phyloP scores from a whole-genome alignment of 768 basidiomycete genomes.

The Mycena chlorophos region DNA sequence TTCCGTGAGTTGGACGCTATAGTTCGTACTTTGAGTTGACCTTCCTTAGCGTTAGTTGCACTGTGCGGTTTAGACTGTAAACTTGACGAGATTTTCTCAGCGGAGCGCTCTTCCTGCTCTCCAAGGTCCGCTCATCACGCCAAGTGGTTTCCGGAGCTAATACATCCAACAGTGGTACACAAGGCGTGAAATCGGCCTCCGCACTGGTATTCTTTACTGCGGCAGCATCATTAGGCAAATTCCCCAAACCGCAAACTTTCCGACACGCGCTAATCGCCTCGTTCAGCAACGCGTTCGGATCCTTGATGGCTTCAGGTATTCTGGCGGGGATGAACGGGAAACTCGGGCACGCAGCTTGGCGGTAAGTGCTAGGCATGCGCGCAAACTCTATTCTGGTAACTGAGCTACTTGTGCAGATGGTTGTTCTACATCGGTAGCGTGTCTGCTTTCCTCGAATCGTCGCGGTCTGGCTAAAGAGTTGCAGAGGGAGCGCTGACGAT shows the following conservation, averaged over 20 bases:
- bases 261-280: neutral
- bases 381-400: neutral
- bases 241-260: neutral
- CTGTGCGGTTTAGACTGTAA: slow-evolving; percentile 13
- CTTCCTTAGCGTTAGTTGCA: slow-evolving; percentile 28
- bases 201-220: slow-evolving; percentile 71
- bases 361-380: slow-evolving; percentile 39
- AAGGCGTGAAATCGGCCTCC: slow-evolving; percentile 68
- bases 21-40: too few species aligned
- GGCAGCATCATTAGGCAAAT: slow-evolving; percentile 66
- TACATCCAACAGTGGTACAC: slow-evolving; percentile 59
- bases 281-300: slow-evolving; percentile 75
- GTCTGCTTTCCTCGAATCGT: neutral
- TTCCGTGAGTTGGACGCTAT: slow-evolving; percentile 62
- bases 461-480: neutral
- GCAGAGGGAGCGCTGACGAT: slow-evolving; percentile 61
- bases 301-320: slow-evolving; percentile 79
- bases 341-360: slow-evolving; percentile 77
- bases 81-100: slow-evolving; percentile 3
- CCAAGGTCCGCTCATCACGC: slow-evolving; percentile 37
- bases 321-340: slow-evolving; percentile 74
- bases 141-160: neutral
- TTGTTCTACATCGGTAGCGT: slow-evolving; percentile 61
- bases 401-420: slow-evolving; percentile 48
- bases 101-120: slow-evolving; percentile 52